These are phyloP conservation scores for Saccharata proteae DNA, from an alignment of 2,329 filamentous ascomycete genomes.

Conservation along the genomic window DNA sequence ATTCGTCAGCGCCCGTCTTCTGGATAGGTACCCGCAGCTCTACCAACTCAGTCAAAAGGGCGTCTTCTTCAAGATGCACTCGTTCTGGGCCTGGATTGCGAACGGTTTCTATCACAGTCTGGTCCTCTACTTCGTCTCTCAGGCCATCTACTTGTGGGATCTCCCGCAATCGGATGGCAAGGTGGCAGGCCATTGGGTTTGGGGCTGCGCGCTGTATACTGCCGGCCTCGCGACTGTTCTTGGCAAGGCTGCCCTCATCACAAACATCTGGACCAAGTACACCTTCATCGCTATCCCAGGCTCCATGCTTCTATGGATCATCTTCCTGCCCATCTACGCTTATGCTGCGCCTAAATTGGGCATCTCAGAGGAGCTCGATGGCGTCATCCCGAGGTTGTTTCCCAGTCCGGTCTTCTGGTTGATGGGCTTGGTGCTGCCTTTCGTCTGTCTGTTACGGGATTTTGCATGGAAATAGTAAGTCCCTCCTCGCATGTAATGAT, in stretches of 20 bases:
- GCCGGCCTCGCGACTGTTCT: constrained; percentile 87
- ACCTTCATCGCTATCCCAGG: constrained; percentile 91
- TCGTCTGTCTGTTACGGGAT: constrained; percentile 74
- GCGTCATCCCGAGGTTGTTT: constrained; percentile 72
- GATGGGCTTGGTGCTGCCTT: constrained; percentile 69
- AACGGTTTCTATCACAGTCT: constrained; percentile 96
- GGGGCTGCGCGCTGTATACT: constrained; percentile 91
- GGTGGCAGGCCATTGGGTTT: constrained; percentile 89
- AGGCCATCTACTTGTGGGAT: constrained; percentile 73
- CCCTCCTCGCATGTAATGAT: not conserved
- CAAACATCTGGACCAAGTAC: constrained; percentile 98
- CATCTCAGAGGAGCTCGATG: constrained; percentile 74
- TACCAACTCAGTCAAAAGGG: constrained; percentile 90
- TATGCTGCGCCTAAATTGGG: constrained; percentile 70
- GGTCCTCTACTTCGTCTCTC: constrained; percentile 74
- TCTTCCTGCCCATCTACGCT: constrained; percentile 78
- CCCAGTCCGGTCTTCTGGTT: constrained; percentile 80
- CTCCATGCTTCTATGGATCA: constrained; percentile 82
- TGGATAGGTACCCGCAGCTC: constrained; percentile 92
- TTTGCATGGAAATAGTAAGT: constrained; percentile 85
- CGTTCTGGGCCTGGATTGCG: constrained; percentile 82
- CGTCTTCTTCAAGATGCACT: constrained; percentile 83
- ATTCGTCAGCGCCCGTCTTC: constrained; percentile 83
- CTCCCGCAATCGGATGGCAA: constrained; percentile 67
- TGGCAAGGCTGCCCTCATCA: constrained; percentile 86